Conservation (phyloP, 148 eudicot genomes). For the Gaultheria prostrata region DNA sequence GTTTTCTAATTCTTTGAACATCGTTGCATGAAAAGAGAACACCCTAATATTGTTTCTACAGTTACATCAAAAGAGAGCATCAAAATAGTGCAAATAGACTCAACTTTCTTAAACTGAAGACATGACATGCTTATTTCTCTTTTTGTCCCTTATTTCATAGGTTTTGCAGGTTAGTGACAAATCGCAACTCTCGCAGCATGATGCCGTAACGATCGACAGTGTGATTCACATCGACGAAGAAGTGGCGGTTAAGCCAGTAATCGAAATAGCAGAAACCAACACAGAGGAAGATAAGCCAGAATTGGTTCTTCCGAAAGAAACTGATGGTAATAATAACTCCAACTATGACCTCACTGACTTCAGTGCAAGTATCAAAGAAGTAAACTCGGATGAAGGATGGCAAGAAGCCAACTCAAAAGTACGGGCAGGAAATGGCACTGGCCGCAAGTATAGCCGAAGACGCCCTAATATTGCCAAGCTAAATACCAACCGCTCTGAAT, state of each 20-base stretch:
- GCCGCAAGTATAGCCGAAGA: slow-evolving; percentile 51
- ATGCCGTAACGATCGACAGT: slow-evolving; percentile 24
- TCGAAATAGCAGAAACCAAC: slow-evolving; percentile 24
- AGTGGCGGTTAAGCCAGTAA: slow-evolving; percentile 13
- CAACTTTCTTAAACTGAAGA: background rate
- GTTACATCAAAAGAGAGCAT: background rate
- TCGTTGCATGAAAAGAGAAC: background rate
- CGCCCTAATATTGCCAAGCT: slow-evolving; percentile 67
- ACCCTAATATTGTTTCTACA: background rate
- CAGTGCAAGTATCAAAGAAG: slow-evolving; percentile 42
- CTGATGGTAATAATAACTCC: slow-evolving; percentile 24
- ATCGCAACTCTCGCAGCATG: slow-evolving; percentile 35
- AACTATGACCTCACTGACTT: slow-evolving; percentile 26
- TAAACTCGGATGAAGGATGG: slow-evolving; percentile 88
- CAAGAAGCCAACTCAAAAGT: slow-evolving; percentile 86
- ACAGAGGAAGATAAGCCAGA: slow-evolving; percentile 25
- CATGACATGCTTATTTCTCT: slow-evolving; percentile 12
- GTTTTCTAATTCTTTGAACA: background rate
- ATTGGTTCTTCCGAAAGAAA: slow-evolving; percentile 32
- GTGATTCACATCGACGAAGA: slow-evolving; percentile 25
- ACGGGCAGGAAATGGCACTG: slow-evolving; percentile 46
- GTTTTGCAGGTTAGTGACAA: slow-evolving; percentile 58
- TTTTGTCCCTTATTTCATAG: slow-evolving; percentile 31
- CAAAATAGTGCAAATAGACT: background rate
- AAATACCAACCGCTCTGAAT: slow-evolving; percentile 41